Evolutionary conservation across 73 alveolate genomes (phyloP).

Genomic region (Paramecium tetraurelia): DNA sequence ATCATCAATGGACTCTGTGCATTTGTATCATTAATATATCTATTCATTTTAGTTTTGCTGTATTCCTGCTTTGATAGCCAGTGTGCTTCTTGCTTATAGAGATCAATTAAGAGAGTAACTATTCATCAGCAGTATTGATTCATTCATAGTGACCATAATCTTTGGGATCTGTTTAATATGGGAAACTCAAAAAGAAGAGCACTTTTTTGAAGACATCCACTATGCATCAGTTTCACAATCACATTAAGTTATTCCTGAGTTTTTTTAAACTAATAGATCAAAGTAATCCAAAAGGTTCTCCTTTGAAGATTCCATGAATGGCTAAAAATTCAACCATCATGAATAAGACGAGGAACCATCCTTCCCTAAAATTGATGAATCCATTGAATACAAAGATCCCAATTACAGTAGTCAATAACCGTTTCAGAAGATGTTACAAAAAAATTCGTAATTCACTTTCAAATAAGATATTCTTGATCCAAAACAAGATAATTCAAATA

Average conservation of each 20-base stretch:
- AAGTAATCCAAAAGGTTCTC: background rate
- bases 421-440: background rate
- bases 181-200: background rate
- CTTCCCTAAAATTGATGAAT: background rate
- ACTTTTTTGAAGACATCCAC: background rate
- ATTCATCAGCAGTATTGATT: background rate
- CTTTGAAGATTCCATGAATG: background rate
- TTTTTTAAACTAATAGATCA: background rate
- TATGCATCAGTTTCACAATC: background rate
- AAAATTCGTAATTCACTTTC: background rate
- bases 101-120: slow-evolving; percentile 17
- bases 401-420: background rate
- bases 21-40: background rate
- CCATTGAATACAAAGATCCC: background rate
- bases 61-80: background rate
- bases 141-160: background rate
- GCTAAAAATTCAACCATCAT: background rate
- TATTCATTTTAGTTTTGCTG: background rate
- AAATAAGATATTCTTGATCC: background rate
- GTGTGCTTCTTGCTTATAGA: background rate
- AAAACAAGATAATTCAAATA: background rate
- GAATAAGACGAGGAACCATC: background rate
- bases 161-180: background rate
- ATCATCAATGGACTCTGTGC: background rate
- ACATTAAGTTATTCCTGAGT: background rate